Evolutionary conservation across 208 protist species (phyloP), one percentile per base, ranked within the genome.

Genomic region (Trypanosoma scelopori): DNA sequence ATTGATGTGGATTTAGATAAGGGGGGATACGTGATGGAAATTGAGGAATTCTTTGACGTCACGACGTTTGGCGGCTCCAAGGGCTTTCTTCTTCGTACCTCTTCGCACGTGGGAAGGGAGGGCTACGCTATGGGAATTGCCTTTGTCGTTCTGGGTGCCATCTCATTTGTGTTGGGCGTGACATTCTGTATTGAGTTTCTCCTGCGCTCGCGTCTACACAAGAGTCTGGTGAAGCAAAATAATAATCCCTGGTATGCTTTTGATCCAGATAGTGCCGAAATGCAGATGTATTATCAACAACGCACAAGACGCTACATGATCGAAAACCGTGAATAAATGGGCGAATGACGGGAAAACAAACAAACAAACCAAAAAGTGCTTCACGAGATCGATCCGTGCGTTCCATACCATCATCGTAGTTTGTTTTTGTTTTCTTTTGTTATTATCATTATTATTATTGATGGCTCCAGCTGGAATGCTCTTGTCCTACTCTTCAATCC

Each of bases 31-130:
- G 48, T 74, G 56, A 62, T 99, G 48, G 46, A 81, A 18, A 81
- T 99, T 46, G 71, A 85, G n/a, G 92, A 98, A 75, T 89, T 93
- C 65, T 99, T 91, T 78, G 93, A 97, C 52, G 93, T 98, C 12
- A 65, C 73, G n/a, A 66, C 75, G 41, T 98, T 99, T 66, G 47
- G 80, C 35, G 98, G 98, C 20, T 78, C 67, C 46, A 99, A 99
- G 77, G 82, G 76, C 58, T 75, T 99, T 48, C 85, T 99, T 4
- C 74, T 99, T 16, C 93, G 58, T 85, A 78, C 61, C 75, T 65
- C 28, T 71, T 82, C 83, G 76, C 98, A 69, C 78, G 55, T 80
- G 1, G 79, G 77, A 13, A 71, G 79, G 41, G 70, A 64, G 41
- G 78, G 82, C 69, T 49, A 46, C 15, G 65, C n/a, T 7, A 42